phyloP scores from a whole-genome alignment of 768 basidiomycete species.

The Clitopilus hobsonii region DNA sequence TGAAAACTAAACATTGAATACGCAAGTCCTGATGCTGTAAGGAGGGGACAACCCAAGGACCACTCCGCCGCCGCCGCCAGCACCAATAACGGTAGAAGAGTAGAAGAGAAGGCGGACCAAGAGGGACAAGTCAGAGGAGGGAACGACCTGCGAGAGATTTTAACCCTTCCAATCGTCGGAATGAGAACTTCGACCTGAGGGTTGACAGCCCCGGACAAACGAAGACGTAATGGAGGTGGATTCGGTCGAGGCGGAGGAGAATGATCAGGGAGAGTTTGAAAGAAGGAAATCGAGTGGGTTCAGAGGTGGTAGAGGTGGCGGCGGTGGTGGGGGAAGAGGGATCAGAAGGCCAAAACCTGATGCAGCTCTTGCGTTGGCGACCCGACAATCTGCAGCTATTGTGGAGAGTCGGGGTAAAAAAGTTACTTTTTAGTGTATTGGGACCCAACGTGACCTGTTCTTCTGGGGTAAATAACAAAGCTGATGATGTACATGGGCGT shows the following conservation, averaged over 20 bases:
- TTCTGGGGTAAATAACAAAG: too few relatives aligned
- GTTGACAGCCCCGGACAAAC: too few relatives aligned
- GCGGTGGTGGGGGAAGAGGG: too few relatives aligned
- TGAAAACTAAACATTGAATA: slow-evolving; percentile 85
- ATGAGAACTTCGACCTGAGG: too few relatives aligned
- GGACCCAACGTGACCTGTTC: too few relatives aligned
- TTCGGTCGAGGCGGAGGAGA: slow-evolving; percentile 7
- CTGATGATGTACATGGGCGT: too few relatives aligned
- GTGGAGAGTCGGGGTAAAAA: slow-evolving; percentile 66
- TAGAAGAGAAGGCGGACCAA: too few relatives aligned
- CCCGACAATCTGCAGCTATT: slow-evolving; percentile 73
- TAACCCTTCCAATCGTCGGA: slow-evolving; percentile 3
- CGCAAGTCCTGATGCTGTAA: slow-evolving; percentile 84
- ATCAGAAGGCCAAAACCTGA: slow-evolving; percentile 58
- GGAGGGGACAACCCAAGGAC: slow-evolving; percentile 62
- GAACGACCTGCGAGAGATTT: neutral
- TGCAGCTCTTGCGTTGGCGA: slow-evolving; percentile 73
- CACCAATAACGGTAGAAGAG: too few relatives aligned
- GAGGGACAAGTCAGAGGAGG: neutral
- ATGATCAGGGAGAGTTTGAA: slow-evolving; percentile 3
- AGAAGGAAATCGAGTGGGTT: slow-evolving; percentile 26
- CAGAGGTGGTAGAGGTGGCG: too few relatives aligned
- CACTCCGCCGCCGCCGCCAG: too few relatives aligned
- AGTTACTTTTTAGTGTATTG: slow-evolving; percentile 72
- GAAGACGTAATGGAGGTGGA: too few relatives aligned